phyloP scores from a whole-genome alignment of 2,329 filamentous ascomycete genomes.

The Penicillium sp. region DNA sequence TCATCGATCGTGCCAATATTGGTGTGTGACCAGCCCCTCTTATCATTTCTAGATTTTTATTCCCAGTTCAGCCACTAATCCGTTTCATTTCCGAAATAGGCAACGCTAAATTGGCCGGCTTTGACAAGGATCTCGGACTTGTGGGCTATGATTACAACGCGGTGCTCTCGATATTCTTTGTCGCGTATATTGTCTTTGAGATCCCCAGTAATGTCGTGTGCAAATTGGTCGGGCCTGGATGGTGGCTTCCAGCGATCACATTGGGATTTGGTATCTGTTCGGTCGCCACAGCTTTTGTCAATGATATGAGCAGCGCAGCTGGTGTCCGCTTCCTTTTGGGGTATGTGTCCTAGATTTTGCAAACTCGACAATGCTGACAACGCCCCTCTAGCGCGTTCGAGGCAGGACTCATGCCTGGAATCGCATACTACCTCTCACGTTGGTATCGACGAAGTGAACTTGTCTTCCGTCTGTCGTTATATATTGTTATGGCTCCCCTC shows the following conservation, averaged over 20 bases:
- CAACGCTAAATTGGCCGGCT: constrained; percentile 65
- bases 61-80: not conserved
- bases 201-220: constrained; percentile 63
- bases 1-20: constrained; percentile 72
- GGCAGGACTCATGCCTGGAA: constrained; percentile 70
- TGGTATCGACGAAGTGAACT: constrained; percentile 71
- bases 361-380: not conserved
- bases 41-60: not conserved
- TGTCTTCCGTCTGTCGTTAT: constrained; percentile 64
- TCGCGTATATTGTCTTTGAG: constrained; percentile 71
- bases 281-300: constrained; percentile 64
- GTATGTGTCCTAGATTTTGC: not conserved
- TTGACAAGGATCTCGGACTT: constrained; percentile 61
- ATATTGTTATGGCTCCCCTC: constrained; percentile 68
- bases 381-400: constrained; percentile 55
- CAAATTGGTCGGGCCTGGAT: constrained; percentile 70
- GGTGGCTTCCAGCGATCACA: constrained; percentile 64
- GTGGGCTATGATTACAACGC: constrained; percentile 66
- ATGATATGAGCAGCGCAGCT: constrained; percentile 51
- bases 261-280: constrained; percentile 64
- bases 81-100: constrained; percentile 40
- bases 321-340: constrained; percentile 67
- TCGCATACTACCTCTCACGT: constrained; percentile 69
- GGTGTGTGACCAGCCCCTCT: constrained; percentile 43
- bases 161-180: constrained; percentile 67